These are phyloP conservation scores for Vinca minor DNA, from an alignment of 257 asterid species.

Conservation along the genomic window DNA sequence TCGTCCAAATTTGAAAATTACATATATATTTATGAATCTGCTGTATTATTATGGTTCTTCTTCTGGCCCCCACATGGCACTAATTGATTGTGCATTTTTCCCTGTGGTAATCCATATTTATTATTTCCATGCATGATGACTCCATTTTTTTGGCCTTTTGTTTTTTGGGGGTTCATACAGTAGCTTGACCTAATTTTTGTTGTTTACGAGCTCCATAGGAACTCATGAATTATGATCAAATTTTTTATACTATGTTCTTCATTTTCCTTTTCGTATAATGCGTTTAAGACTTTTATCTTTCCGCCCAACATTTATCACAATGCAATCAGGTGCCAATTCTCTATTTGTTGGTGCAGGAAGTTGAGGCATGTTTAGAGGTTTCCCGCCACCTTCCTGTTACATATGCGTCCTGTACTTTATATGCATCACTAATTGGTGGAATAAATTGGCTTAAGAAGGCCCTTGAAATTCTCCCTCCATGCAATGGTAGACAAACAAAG, in stretches of 20 bases:
- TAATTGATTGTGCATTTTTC: background rate
- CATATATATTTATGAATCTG: background rate
- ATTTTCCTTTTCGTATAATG: background rate
- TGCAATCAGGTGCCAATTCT: background rate
- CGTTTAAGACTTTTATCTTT: background rate
- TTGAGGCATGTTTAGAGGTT: conserved; percentile 49
- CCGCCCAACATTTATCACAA: conserved; percentile 1
- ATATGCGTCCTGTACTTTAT: conserved; percentile 42
- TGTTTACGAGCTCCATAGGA: background rate
- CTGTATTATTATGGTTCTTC: background rate
- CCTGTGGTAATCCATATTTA: too few relatives aligned
- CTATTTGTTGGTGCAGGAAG: conserved; percentile 43
- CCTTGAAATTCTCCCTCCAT: conserved; percentile 49
- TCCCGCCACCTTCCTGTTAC: conserved; percentile 40
- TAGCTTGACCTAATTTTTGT: too few relatives aligned
- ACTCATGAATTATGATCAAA: background rate
- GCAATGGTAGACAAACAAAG: conserved; percentile 30
- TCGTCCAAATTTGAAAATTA: background rate
- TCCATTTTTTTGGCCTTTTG: background rate
- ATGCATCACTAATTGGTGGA: conserved; percentile 43
- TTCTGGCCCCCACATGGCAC: background rate
- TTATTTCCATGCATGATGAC: background rate
- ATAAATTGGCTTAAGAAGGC: conserved; percentile 61
- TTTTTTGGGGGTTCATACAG: too few relatives aligned
- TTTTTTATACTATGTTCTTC: background rate